Base-by-base conservation (phyloP, 768 basidiomycete species). In the Termitomyces sp. region DNA sequence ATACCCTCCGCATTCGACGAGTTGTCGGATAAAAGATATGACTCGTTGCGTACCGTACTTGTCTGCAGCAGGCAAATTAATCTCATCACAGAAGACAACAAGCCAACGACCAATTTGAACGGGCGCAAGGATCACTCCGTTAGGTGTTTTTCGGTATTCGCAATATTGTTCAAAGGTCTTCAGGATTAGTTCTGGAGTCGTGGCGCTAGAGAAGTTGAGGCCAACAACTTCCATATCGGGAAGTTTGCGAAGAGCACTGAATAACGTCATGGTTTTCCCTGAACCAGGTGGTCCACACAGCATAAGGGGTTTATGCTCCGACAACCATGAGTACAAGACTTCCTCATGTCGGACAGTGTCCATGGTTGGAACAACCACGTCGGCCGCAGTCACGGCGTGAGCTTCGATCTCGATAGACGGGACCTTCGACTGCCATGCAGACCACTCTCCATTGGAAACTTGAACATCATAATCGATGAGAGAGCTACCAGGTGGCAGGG, bases 131-230 rank as follows among this genome's bases (percentile, higher is more conserved):
- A 98, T 83, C 45, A 97, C 90, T n/a, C 97, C 97, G 64, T 94
- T 98, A 12, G 97, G 93, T 4, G 97, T 98, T 74, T 98, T 98
- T 53, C 95, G 82, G 66, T 96, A 98, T 72, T 99, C 97, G 74
- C 97, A 99, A 66, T 99, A 97, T 72, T 99, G 97, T 68, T 98
- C 97, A 69, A 99, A 98, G 7, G 97, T 98, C 81, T 98, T 98
- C 61, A 99, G 81, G 58, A 99, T 96, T 28, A 99, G 81, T 66
- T 98, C 97, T 0, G 97, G 97, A 1, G 94, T 98, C 0, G 97
- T 98, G 17, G 97, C 97, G 68, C 93, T 97, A 32, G 97, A 99
- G 72, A 99, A 99, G 73, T 99, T 99, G 62, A 99, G 84, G 45
- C 97, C 97, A 61, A 98, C 95, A 44, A 98, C 93, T 66, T 99